These are phyloP conservation scores for Thelephora terrestris DNA, from an alignment of 1,284 basidiomycete genomes.

Conservation along the genomic window DNA sequence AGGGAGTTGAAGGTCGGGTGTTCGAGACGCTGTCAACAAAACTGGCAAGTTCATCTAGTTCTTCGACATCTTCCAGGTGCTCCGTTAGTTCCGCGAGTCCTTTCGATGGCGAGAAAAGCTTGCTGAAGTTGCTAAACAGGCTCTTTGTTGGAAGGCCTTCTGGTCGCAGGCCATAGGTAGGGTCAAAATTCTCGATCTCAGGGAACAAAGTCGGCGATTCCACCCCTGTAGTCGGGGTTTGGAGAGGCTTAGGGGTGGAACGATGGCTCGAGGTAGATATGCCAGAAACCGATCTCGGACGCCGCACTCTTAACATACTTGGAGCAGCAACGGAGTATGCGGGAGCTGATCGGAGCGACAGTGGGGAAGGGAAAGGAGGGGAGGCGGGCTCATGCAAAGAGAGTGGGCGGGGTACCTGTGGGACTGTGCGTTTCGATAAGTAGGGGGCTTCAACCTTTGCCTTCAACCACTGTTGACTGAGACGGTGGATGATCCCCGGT, in stretches of 20 bases:
- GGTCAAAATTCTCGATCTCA: slow-evolving; percentile 88
- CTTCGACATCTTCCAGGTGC: slow-evolving; percentile 35
- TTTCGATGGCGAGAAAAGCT: slow-evolving; percentile 53
- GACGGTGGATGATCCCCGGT: slow-evolving; percentile 92
- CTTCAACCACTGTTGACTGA: slow-evolving; percentile 92
- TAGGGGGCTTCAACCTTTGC: slow-evolving; percentile 79
- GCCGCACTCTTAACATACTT: slow-evolving; percentile 10
- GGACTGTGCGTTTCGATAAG: slow-evolving; percentile 36
- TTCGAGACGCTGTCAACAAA: slow-evolving; percentile 40
- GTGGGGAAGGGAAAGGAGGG: neutral
- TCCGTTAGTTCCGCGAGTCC: slow-evolving; percentile 75
- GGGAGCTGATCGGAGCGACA: slow-evolving; percentile 2
- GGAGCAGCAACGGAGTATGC: slow-evolving; percentile 12
- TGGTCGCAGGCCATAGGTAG: slow-evolving; percentile 93
- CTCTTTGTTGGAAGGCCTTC: slow-evolving; percentile 76
- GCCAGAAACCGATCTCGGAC: slow-evolving; percentile 17
- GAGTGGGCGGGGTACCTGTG: slow-evolving; percentile 17
- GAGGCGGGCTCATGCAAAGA: slow-evolving; percentile 19
- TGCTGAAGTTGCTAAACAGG: slow-evolving; percentile 62
- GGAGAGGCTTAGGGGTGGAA: slow-evolving; percentile 14
- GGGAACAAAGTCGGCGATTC: slow-evolving; percentile 50
- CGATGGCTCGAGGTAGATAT: slow-evolving; percentile 16
- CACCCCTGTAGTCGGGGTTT: slow-evolving; percentile 17
- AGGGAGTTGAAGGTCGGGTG: slow-evolving; percentile 18
- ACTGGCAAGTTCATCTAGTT: slow-evolving; percentile 31